A percentile compares a stretch with the other conserved stretches of the same genome.
Conservation (phyloP, 2,329 filamentous ascomycete species). For the Apiospora sp. region DNA sequence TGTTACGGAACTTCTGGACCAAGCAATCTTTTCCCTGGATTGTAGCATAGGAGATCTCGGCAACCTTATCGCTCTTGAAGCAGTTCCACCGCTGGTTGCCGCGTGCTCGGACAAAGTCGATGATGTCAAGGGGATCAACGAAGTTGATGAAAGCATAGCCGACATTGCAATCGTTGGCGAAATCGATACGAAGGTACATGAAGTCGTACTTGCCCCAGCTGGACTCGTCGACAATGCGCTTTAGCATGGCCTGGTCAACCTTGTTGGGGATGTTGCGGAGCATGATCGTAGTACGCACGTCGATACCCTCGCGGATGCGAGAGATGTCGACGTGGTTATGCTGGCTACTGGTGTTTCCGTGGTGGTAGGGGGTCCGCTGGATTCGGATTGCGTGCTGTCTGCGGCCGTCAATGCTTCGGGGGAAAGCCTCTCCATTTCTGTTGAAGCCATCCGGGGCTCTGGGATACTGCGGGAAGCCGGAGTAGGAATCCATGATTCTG, state of each 20-base stretch:
- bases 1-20: slow-evolving; percentile 95
- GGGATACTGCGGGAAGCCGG: slow-evolving; percentile 36
- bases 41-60: slow-evolving; percentile 93
- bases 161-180: slow-evolving; percentile 86
- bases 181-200: slow-evolving; percentile 92
- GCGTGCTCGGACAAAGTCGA: slow-evolving; percentile 74
- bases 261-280: slow-evolving; percentile 94
- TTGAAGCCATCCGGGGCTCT: slow-evolving; percentile 48
- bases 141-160: slow-evolving; percentile 99
- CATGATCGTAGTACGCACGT: slow-evolving; percentile 91
- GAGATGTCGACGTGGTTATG: slow-evolving; percentile 70
- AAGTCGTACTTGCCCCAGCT: slow-evolving; percentile 90
- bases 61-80: slow-evolving; percentile 83
- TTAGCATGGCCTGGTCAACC: slow-evolving; percentile 79
- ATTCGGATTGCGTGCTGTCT: slow-evolving; percentile 59
- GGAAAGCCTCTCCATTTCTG: background rate
- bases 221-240: slow-evolving; percentile 79
- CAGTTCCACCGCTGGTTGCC: slow-evolving; percentile 80
- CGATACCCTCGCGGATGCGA: slow-evolving; percentile 69
- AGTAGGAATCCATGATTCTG: slow-evolving; percentile 25
- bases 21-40: slow-evolving; percentile 93
- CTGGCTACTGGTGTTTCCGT: slow-evolving; percentile 53
- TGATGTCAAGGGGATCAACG: slow-evolving; percentile 77
- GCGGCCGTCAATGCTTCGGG: slow-evolving; percentile 40
- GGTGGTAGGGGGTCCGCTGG: slow-evolving; percentile 53